Evolutionary conservation across 2,329 filamentous ascomycete genomes (phyloP), one percentile per base, ranked within the genome.

Genomic region (Zymoseptoria crescenta): DNA sequence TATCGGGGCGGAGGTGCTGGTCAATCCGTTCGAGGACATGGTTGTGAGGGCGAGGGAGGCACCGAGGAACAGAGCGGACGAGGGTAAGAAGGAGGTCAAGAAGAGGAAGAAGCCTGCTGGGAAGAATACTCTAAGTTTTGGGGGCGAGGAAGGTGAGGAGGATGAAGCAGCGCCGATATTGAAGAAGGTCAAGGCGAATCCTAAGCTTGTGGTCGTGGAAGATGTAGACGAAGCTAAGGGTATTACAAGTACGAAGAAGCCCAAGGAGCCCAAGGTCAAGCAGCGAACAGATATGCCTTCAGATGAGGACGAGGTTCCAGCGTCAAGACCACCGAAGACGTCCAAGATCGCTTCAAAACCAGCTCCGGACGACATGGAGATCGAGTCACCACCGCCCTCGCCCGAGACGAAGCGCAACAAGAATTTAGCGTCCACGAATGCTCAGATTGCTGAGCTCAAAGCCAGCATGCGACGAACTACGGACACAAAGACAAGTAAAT

Each of bases 1-100:
- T 59, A 85, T 84, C 3, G 78, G 80, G 20, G 78, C 88, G 28
- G 89, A 94, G 73, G 84, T 95, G 20, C 73, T 94, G 63, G 83
- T 91, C 53, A 94, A 94, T 69, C 89, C 89, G 0, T 95, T 93
- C 61, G 83, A 87, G 54, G 88, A 89, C 68, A 91, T 94, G 87
- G 83, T 85, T 67, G 88, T 84, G 76, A 81, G 86, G 66, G 79
- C 82, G 54, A 81, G 81, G 58, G 78, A 83, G 49, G 83, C 83
- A 19, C 71, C 73, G 13, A 77, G 77, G 30, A 80, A 79, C 35
- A 76, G 74, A 30, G 72, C 74, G 20, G 77, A 80, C 24, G 77
- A 78, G 41, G 73, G 74, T 21, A 72, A 74, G 58, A 70, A 74
- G 8, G 90, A 88, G 74, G 79, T 84, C 59, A 80, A 79, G 71